phyloP scores from a whole-genome alignment of 176 grass and related monocot species.

The Musa troglodytarum region DNA sequence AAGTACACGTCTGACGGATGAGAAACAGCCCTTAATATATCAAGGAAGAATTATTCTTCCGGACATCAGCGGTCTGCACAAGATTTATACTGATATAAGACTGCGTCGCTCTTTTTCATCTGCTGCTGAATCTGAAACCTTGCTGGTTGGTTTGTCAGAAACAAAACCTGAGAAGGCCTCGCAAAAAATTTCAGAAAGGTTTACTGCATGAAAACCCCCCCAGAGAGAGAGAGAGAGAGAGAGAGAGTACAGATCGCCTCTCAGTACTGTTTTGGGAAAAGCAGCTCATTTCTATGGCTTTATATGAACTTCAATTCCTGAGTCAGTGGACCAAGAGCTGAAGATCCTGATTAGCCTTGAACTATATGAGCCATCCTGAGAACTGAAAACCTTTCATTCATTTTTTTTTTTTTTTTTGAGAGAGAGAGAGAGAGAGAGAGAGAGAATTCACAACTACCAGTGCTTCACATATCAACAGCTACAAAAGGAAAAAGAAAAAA shows the following conservation, averaged over 20 bases:
- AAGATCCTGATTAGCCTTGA: background rate
- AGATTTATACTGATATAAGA: constrained; percentile 1
- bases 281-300: background rate
- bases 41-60: constrained; percentile 6
- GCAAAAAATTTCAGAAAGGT: background rate
- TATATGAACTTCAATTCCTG: background rate
- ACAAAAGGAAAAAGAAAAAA: constrained; percentile 72
- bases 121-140: constrained; percentile 9
- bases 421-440: background rate
- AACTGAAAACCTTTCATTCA: no score
- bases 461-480: constrained; percentile 27
- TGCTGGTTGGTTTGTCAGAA: constrained; percentile 1
- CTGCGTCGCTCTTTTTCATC: background rate
- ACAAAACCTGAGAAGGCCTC: background rate
- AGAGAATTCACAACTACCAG: constrained; percentile 21
- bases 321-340: constrained; percentile 10
- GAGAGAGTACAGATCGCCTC: background rate
- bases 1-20: no score
- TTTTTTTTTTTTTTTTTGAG: no score
- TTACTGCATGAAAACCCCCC: background rate
- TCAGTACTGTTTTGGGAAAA: constrained; percentile 13
- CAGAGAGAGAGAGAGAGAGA: background rate
- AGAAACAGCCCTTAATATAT: background rate
- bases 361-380: no score
- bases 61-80: constrained; percentile 11